These are phyloP conservation scores for Fraxinus velutina DNA, from an alignment of 305 asterid genomes.

Conservation along the genomic window DNA sequence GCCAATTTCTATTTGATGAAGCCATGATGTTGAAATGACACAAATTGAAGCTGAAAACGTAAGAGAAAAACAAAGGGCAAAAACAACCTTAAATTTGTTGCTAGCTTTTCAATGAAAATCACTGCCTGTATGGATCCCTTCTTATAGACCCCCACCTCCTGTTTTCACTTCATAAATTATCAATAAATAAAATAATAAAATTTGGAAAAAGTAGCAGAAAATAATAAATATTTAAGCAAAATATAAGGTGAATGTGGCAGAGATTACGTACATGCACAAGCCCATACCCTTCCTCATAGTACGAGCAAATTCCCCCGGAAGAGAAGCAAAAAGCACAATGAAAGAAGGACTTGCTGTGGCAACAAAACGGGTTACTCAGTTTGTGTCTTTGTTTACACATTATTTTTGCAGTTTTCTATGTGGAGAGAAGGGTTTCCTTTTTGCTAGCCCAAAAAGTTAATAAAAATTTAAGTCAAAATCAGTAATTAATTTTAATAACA, in stretches of 20 bases:
- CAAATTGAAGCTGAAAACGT: neutral
- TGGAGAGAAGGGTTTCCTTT: neutral
- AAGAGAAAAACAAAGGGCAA: constrained; percentile 1
- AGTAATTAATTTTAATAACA: neutral
- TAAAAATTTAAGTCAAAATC: neutral
- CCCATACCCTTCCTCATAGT: constrained; percentile 31
- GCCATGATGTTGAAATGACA: constrained; percentile 43
- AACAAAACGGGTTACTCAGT: neutral
- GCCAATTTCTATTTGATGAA: constrained; percentile 96
- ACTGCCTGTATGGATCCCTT: neutral
- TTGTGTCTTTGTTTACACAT: neutral
- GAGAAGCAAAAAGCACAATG: constrained; percentile 60
- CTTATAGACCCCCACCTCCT: neutral
- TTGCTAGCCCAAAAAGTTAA: neutral
- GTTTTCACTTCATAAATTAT: neutral
- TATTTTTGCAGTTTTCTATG: neutral
- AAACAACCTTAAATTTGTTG: neutral
- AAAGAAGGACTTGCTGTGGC: constrained; percentile 59
- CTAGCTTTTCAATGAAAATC: neutral
- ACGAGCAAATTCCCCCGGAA: constrained; percentile 27
- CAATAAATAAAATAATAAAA: neutral
- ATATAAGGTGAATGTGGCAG: constrained; percentile 34
- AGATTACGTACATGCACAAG: neutral
- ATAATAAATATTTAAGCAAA: constrained; percentile 19
- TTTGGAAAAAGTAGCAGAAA: neutral